Evolutionary conservation across 1,284 basidiomycete genomes (phyloP), one percentile per base, ranked within the genome.

Genomic region (Termitomyces sp.): DNA sequence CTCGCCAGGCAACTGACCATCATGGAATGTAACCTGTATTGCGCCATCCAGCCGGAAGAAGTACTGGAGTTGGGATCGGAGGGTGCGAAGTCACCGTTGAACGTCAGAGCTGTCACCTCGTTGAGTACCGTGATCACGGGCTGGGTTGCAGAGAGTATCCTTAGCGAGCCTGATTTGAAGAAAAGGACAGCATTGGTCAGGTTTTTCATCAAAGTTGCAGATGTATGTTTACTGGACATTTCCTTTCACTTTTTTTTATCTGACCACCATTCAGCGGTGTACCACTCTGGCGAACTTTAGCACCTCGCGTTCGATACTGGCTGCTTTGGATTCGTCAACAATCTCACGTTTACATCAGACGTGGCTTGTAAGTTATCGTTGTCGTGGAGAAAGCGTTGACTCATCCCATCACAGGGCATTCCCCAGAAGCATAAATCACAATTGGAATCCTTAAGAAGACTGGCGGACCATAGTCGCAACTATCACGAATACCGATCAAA

Each of bases 191-290:
- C 72, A 16, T 69, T 95, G 60, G 80, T 98, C 66, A 97, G 97
- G 70, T 97, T 95, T 66, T 98, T 96, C 68, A 92, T 99, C 77
- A 93, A 94, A 68, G 78, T 98, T 45, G 92, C 94, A 18, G 92
- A 97, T 69, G 93, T 94, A 66, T 72, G 91, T 77, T n/a, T 16
- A 19, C 42, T 31, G 26, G 31, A 30, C 50, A 45, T 39, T 46
- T 49, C 47, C 19, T 16, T 40, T 64, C 51, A 16, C 64, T 51
- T 62, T 62, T 10, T 39, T 16, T 50, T 11, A 28, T 40, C 50
- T 57, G 21, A 64, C 60, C 56, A 62, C 60, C 53, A 57, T 52
- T 9, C 62, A 96, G 93, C 87, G 91, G 41, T 97, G 94, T 69
- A 80, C 86, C 6, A 72, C 76, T 9, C 67, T 99, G 58, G 82